These are phyloP conservation scores for Calendula officinalis DNA, from an alignment of 129 eudicot species.

Conservation along the genomic window DNA sequence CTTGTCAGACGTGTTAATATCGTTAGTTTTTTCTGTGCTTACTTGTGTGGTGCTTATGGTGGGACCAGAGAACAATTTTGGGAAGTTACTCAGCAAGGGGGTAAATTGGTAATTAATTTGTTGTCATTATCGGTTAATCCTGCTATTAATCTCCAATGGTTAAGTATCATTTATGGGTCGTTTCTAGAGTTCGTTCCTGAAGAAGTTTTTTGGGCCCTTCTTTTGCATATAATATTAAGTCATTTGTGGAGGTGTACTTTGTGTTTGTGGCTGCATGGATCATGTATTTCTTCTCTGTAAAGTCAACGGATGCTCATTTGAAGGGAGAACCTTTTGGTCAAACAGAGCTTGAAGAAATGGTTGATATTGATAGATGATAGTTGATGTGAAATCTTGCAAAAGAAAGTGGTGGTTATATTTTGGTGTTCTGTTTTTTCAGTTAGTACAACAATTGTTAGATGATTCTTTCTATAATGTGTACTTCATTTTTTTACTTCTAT, in stretches of 20 bases:
- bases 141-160: conserved; percentile 49
- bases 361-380: conserved; percentile 37
- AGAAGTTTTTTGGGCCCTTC: conserved; percentile 40
- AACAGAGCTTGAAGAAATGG: conserved; percentile 58
- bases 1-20: conserved; percentile 49
- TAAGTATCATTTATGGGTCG: conserved; percentile 47
- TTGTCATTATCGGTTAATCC: conserved; percentile 40
- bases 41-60: conserved; percentile 62
- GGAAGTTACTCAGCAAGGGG: conserved; percentile 62
- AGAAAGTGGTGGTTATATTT: conserved; percentile 21
- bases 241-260: conserved; percentile 64
- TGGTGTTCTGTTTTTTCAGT: conserved; percentile 27
- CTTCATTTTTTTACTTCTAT: not conserved
- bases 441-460: conserved; percentile 37
- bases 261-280: conserved; percentile 58
- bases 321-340: conserved; percentile 57
- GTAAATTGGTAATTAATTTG: conserved; percentile 35
- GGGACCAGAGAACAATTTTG: conserved; percentile 52
- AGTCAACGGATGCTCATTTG: conserved; percentile 51
- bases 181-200: conserved; percentile 42
- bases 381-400: conserved; percentile 1
- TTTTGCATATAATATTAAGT: conserved; percentile 47
- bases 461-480: not conserved
- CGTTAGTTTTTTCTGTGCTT: conserved; percentile 51
- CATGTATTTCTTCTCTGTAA: conserved; percentile 59